Base-by-base conservation (phyloP, 768 basidiomycete species). In the Cyathus striatus region DNA sequence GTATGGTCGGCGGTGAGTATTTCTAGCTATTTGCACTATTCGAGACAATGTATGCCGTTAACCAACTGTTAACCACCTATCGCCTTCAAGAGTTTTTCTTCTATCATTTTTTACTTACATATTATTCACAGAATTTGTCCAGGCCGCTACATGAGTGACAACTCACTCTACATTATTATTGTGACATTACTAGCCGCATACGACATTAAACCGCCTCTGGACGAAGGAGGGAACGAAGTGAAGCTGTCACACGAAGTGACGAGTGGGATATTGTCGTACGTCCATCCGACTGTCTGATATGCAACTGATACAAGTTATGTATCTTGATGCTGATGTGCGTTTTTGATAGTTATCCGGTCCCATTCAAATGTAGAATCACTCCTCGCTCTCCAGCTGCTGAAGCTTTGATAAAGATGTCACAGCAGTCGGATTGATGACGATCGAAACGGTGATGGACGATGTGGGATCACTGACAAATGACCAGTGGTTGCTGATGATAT, bases 351-450 rank as follows among this genome's bases (percentile, higher is more conserved):
- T 52, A 54, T 42, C 58, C 58, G 17, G 46, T 44, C 10, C 56
- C 58, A 1, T 59, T 55, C 30, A 52, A 56, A 34, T 59, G 54
- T 34, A 45, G 22, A 21, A 59, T 59, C 18, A 51, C 34, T 21
- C 58, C 58, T 17, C 47, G 58, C 13, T 49, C 46, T 13, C 21
- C 42, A 5, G 35, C 24, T 5, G 50, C 51, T 3, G 47, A 51
- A 41, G 21, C 43, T 38, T 30, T 30, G 27, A 30, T 30, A 9
- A 30, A n/a, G 27, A n/a, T 9, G n/a, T 30, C n/a, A 30, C 27
- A 16, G 1, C 10, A 30, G 27, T 10, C 2, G 16, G 27, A 30
- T 16, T 30, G 27, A 30, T 10, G 2, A 30, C 2, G 27, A 30
- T 10, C 16, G 10, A 30, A 10, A 10, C 2, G 16, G 16, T 10